Evolutionary conservation across 179 eudicot species (phyloP), one percentile per base, ranked within the genome.

Genomic region (Beta macrorhiza): DNA sequence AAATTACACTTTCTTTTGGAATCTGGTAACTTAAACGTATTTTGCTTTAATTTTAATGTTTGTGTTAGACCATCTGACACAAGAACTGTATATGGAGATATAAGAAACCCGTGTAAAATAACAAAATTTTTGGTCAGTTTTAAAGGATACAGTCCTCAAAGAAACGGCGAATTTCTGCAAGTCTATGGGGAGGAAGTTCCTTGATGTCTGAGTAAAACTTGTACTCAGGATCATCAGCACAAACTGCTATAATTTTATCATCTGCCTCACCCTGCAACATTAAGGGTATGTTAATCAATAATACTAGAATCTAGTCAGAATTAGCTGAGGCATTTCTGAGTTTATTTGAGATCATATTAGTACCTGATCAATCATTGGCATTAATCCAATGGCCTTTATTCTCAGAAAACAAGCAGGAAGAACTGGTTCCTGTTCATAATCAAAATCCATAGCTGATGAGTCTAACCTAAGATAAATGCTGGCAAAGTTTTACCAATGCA

Each of bases 281-380:
- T 49, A n/a, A 20, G 29, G 57, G 7, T 20, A 12, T 78, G 55
- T 67, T 72, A 13, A 77, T 11, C 1, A 74, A 62, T 20, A 74
- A 62, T 20, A 10, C 22, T 1, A 19, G 2, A 9, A 13, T 37
- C 2, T 37, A 25, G 1, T 22, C 5, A 14, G 44, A 77, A n/a
- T 45, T 64, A n/a, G 7, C 72, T 29, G 13, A 57, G 14, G 19
- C 16, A 58, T 67, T 5, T 73, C 55, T 62, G 72, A n/a, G 67
- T 75, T 64, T 7, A 12, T 8, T 1, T 17, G 80, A 62, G 63
- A 78, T 52, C 44, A 70, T 9, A 44, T 22, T 42, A 25, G 29
- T 67, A 88, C 92, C 96, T 93, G 97, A 85, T 93, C 97, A 83
- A 93, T 92, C 97, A 92, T 93, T 67, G 96, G 94, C 97, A 93